Evolutionary conservation across 2,329 filamentous ascomycete genomes (phyloP).

Genomic region (Rachicladosporium sp.): DNA sequence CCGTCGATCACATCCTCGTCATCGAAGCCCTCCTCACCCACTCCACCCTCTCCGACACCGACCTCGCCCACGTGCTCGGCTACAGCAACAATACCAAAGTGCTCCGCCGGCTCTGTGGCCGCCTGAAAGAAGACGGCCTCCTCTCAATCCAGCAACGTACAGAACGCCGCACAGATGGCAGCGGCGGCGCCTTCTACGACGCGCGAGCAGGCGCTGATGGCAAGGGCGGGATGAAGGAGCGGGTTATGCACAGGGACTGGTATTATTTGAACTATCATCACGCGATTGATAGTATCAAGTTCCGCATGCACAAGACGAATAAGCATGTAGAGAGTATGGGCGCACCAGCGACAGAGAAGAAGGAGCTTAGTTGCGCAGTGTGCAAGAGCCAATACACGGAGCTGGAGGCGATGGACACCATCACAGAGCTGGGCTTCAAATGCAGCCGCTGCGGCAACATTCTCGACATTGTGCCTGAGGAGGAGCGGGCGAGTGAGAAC

Average conservation of each 20-base stretch:
- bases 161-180: slow-evolving; percentile 24
- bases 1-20: slow-evolving; percentile 70
- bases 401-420: slow-evolving; percentile 74
- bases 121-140: slow-evolving; percentile 74
- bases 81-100: slow-evolving; percentile 69
- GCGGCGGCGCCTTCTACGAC: slow-evolving; percentile 7
- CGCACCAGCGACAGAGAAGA: slow-evolving; percentile 66
- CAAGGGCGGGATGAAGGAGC: slow-evolving; percentile 15
- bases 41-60: slow-evolving; percentile 67
- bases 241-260: slow-evolving; percentile 56
- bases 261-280: slow-evolving; percentile 95
- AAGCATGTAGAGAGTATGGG: slow-evolving; percentile 78
- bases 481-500: slow-evolving; percentile 40
- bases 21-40: slow-evolving; percentile 69
- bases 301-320: slow-evolving; percentile 75
- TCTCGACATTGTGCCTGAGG: slow-evolving; percentile 49
- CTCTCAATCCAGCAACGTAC: slow-evolving; percentile 56
- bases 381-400: slow-evolving; percentile 81
- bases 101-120: slow-evolving; percentile 77
- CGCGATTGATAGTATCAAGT: slow-evolving; percentile 93
- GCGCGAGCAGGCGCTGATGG: too few relatives aligned
- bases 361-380: slow-evolving; percentile 74
- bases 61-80: slow-evolving; percentile 73
- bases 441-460: slow-evolving; percentile 65
- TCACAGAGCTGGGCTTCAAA: slow-evolving; percentile 48